phyloP scores from a whole-genome alignment of 257 asterid species.

The Anisodus acutangulus region DNA sequence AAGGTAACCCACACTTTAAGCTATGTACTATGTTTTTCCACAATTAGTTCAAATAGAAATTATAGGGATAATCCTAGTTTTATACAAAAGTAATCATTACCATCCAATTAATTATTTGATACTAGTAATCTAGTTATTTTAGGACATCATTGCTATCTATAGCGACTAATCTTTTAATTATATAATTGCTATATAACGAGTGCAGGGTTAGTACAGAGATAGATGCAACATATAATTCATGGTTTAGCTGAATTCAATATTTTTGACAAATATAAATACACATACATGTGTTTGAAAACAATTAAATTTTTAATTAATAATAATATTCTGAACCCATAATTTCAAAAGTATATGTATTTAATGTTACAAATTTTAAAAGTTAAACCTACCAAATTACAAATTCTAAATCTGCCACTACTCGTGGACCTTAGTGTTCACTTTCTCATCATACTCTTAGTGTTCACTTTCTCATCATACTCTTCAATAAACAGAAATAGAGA shows the following conservation, averaged over 20 bases:
- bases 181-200: not conserved
- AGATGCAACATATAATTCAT: not conserved
- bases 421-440: not conserved
- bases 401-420: too few species aligned
- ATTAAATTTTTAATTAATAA: not conserved
- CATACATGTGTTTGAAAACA: not conserved
- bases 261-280: not conserved
- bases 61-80: not conserved
- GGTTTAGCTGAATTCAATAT: not conserved
- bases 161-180: not conserved
- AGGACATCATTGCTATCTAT: constrained; percentile 1
- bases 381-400: too few species aligned
- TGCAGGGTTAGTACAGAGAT: not conserved
- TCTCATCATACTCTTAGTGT: not conserved
- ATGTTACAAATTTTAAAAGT: too few species aligned
- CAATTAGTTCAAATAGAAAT: not conserved
- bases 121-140: not conserved
- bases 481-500: not conserved
- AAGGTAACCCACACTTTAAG: constrained; percentile 23
- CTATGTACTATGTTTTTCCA: constrained; percentile 27
- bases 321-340: not conserved
- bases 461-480: not conserved
- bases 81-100: not conserved
- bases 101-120: not conserved
- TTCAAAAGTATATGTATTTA: not conserved